Evolutionary conservation across 441 rosid species (phyloP).

Genomic region (Populus hybrid): DNA sequence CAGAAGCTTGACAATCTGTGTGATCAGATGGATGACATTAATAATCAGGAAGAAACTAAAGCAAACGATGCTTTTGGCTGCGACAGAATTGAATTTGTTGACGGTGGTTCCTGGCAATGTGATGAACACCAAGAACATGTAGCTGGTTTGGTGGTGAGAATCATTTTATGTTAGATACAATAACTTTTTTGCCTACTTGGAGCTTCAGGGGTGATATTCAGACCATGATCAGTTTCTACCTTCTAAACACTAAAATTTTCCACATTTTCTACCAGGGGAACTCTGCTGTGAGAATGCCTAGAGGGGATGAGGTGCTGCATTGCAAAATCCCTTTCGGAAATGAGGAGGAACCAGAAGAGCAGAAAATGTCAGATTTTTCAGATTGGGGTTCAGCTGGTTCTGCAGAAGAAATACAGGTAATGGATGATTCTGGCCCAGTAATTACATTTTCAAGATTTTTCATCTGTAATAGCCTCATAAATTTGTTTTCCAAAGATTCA

Average conservation of each 20-base stretch:
- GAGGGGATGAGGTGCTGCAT: conserved; percentile 34
- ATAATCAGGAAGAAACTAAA: conserved; percentile 30
- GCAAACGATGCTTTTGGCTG: conserved; percentile 43
- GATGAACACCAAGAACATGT: conserved; percentile 58
- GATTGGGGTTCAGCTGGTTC: conserved; percentile 95
- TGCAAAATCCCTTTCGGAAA: conserved; percentile 23
- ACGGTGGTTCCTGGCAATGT: conserved; percentile 88
- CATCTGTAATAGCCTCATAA: neutral
- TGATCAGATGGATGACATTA: conserved; percentile 43
- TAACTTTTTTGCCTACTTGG: neutral
- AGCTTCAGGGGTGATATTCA: neutral
- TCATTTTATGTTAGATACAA: neutral
- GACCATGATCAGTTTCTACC: neutral
- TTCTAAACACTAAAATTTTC: neutral
- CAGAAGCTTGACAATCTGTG: conserved; percentile 77
- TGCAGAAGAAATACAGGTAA: conserved; percentile 70
- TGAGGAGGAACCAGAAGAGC: conserved; percentile 74
- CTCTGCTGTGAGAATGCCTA: conserved; percentile 21
- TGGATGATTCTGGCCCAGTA: neutral
- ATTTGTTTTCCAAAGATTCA: neutral
- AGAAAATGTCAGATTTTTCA: conserved; percentile 91
- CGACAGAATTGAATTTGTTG: conserved; percentile 39
- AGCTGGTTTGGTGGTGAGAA: conserved; percentile 37
- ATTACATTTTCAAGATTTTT: neutral
- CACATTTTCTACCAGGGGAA: conserved; percentile 37